These are phyloP conservation scores for Parietaria judaica DNA, from an alignment of 306 rosid species.

Conservation along the genomic window DNA sequence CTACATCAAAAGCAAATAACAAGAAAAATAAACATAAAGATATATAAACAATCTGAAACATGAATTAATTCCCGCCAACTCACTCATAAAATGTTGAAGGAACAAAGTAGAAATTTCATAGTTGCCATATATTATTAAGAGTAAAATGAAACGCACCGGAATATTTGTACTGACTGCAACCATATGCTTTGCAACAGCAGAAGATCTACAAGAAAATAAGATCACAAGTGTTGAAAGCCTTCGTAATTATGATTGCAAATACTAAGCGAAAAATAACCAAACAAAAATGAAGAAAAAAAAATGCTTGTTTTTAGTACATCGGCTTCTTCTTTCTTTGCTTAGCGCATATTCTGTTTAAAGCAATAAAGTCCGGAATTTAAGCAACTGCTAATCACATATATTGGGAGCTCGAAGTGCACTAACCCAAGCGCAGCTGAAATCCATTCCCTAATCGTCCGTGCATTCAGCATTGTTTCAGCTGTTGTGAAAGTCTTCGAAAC, in stretches of 20 bases:
- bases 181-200: constrained; percentile 94
- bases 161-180: constrained; percentile 97
- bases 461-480: constrained; percentile 97
- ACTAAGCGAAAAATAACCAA: neutral
- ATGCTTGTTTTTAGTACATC: neutral
- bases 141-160: constrained; percentile 33
- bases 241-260: too few relatives aligned
- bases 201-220: constrained; percentile 47
- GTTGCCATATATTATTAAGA: neutral
- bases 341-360: too few relatives aligned
- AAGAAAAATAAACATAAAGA: neutral
- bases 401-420: constrained; percentile 16
- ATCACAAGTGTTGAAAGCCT: neutral
- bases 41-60: too few relatives aligned
- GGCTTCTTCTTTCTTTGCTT: too few relatives aligned
- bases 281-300: neutral
- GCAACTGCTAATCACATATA: too few relatives aligned
- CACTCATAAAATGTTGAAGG: neutral
- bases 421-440: constrained; percentile 82
- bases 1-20: constrained; percentile 35
- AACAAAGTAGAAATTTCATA: too few relatives aligned
- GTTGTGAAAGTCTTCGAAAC: constrained; percentile 96
- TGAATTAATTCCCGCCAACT: neutral
- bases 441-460: constrained; percentile 91
- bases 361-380: too few relatives aligned